Evolutionary conservation across 768 basidiomycete species (phyloP), one percentile per base, ranked within the genome.

Genomic region (Lentinus tigrinus): DNA sequence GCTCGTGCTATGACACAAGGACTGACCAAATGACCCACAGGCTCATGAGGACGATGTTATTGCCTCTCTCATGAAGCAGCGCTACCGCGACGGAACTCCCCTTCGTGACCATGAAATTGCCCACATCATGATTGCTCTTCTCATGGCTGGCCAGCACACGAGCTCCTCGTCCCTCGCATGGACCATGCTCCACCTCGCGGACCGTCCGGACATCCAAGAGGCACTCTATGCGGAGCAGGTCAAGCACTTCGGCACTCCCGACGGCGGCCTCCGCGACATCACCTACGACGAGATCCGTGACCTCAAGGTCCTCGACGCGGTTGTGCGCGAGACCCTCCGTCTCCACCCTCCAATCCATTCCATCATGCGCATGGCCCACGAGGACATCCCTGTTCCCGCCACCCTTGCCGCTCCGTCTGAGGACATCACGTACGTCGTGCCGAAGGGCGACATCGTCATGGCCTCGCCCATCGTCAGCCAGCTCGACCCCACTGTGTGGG

Each of bases 81-180:
- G 77, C 50, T 98, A 99, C 75, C 89, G 91, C 62, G 80, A 83
- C 64, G 97, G 97, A 55, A 78, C 81, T 44, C 69, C 79, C 2
- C 80, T 98, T 39, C 81, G 79, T 60, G 95, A 99, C 69, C 87
- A 90, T 64, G 93, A 98, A 72, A 89, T 98, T 58, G 95, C 97
- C 0, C 97, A 98, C 70, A 95, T 99, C 69, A 87, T 99, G 89
- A 99, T 98, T 67, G 97, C 97, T 16, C 83, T 99, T 46, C 86
- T 99, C 62, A 98, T 99, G 97, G 97, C 97, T 43, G 97, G 97
- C 38, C 97, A 99, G 75, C 97, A 99, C 74, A 99, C 97, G 0
- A 93, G 91, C 65, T 97, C 97, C 14, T 88, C 97, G 2, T 89
- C 93, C 21, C 87, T 87, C 31, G 88, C 94, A 10, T 99, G 97